These are phyloP conservation scores for Zoysia matrella DNA, from an alignment of 202 grass and related monocot genomes.

Conservation along the genomic window DNA sequence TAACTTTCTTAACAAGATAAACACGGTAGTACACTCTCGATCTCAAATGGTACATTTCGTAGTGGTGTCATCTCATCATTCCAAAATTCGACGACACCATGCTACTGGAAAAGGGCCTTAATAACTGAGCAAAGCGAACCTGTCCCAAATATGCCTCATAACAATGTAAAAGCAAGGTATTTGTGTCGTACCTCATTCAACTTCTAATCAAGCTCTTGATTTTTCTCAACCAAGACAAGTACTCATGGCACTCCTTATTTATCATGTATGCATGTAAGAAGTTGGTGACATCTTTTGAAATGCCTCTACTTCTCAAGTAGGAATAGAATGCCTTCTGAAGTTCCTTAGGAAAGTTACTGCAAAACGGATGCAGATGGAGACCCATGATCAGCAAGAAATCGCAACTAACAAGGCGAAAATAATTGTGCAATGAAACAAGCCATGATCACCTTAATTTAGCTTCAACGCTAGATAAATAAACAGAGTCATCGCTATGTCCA, in stretches of 20 bases:
- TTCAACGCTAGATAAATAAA: constrained; percentile 22
- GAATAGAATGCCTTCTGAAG: constrained; percentile 44
- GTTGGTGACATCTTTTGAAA: constrained; percentile 40
- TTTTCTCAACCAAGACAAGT: constrained; percentile 56
- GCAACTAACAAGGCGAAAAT: not conserved
- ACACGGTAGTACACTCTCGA: not conserved
- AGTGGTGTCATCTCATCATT: not conserved
- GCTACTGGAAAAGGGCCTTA: not conserved
- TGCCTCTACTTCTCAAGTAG: constrained; percentile 49
- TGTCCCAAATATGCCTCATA: not conserved
- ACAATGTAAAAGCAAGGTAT: not conserved
- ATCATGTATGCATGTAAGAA: constrained; percentile 60
- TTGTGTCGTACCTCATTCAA: constrained; percentile 16
- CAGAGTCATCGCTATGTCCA: constrained; percentile 16
- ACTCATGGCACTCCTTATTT: constrained; percentile 56
- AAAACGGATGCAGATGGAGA: not conserved
- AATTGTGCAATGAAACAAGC: not conserved
- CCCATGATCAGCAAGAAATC: constrained; percentile 21
- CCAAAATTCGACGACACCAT: not conserved
- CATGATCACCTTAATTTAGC: constrained; percentile 30
- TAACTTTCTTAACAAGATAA: not conserved
- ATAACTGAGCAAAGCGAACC: not conserved
- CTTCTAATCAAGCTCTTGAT: constrained; percentile 40
- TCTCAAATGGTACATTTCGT: not conserved
- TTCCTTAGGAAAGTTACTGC: constrained; percentile 45